Conservation (phyloP, 805 yeast genomes). For the Candida andamanensis region DNA sequence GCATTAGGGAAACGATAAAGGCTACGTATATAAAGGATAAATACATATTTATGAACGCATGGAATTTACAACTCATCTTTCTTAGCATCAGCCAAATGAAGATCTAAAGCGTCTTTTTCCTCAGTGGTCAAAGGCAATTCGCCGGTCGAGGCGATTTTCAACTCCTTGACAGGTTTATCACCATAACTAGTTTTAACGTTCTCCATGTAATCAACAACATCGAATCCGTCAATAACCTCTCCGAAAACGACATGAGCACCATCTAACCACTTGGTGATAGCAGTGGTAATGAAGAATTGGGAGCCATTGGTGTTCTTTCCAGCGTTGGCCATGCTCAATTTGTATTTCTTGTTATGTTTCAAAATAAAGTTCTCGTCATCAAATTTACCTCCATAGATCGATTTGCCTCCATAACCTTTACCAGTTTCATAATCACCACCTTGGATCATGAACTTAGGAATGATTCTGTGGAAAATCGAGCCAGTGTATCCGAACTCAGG, state of each 20-base stretch:
- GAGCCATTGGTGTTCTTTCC: constrained; percentile 98
- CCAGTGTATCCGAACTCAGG: constrained; percentile 40
- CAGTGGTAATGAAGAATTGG: constrained; percentile 95
- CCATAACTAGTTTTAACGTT: constrained; percentile 55
- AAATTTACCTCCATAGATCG: constrained; percentile 65
- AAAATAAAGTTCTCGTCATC: constrained; percentile 70
- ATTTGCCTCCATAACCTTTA: constrained; percentile 43
- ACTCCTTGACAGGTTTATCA: constrained; percentile 65
- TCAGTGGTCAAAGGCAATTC: constrained; percentile 43
- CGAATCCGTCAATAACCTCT: constrained; percentile 84
- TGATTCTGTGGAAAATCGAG: constrained; percentile 44
- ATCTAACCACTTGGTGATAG: constrained; percentile 85
- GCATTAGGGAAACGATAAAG: constrained; percentile 2
- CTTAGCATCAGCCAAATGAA: too few relatives aligned
- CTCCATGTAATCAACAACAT: constrained; percentile 73
- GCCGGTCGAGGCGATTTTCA: constrained; percentile 69
- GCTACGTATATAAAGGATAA: too few relatives aligned
- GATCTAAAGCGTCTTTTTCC: constrained; percentile 13
- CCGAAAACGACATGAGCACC: constrained; percentile 97
- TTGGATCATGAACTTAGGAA: constrained; percentile 45
- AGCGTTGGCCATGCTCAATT: constrained; percentile 94
- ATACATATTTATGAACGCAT: too few relatives aligned
- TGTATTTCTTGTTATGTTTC: constrained; percentile 75
- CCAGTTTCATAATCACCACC: constrained; percentile 47
- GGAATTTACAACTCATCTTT: constrained; percentile 14